A percentile compares a stretch with the other conserved stretches of the same genome.
Conservation (phyloP, 148 eudicot genomes). For the Amaranthus cruentus region DNA sequence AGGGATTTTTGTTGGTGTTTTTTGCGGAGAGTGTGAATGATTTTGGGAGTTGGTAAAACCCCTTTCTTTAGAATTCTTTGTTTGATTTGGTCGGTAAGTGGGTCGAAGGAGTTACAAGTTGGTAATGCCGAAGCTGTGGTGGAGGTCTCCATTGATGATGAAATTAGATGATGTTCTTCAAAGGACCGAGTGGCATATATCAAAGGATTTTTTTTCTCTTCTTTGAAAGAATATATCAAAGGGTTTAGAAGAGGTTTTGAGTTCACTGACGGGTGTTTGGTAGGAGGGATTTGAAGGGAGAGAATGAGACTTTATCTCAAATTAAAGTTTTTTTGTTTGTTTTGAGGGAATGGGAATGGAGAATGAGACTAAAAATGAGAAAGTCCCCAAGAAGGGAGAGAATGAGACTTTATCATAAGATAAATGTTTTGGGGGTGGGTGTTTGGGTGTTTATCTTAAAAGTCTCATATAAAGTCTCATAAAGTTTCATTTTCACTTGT, state of each 20-base stretch:
- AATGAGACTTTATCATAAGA: no score
- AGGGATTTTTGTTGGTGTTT: constrained; percentile 67
- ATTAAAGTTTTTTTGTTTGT: no score
- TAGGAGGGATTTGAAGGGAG: no score
- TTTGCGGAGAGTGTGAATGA: constrained; percentile 73
- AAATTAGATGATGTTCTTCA: background rate
- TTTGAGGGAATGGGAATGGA: no score
- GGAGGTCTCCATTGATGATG: constrained; percentile 58
- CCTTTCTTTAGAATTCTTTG: constrained; percentile 55
- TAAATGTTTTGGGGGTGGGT: no score
- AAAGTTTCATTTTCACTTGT: no score
- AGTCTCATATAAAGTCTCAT: no score
- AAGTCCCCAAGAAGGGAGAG: no score
- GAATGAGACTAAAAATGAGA: no score
- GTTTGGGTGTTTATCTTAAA: no score
- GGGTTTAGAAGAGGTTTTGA: constrained; percentile 15
- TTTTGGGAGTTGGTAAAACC: constrained; percentile 73
- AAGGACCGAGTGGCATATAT: background rate
- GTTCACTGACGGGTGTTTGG: background rate
- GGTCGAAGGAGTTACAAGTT: constrained; percentile 23
- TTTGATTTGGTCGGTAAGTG: constrained; percentile 46
- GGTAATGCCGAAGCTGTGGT: constrained; percentile 39
- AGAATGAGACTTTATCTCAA: no score
- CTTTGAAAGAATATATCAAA: no score
- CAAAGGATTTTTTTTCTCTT: background rate